Evolutionary conservation across 2,329 filamentous ascomycete species (phyloP).

Genomic region (Phaeosphaeria sp.): DNA sequence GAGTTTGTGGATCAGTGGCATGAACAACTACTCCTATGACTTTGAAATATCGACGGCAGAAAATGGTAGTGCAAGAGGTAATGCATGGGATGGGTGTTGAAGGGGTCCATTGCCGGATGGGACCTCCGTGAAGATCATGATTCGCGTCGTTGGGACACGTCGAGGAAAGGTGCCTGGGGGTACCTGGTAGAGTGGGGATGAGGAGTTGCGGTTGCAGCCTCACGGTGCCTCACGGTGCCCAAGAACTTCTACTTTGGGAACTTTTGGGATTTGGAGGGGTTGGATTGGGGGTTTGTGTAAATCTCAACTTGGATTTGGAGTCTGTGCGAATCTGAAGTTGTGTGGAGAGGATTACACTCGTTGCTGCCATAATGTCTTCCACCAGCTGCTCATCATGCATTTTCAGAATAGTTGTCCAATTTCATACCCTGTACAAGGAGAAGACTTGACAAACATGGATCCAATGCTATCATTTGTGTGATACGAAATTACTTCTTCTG

Average conservation of each 20-base stretch:
- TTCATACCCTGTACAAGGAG: too few relatives aligned
- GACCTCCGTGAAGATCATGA: not conserved
- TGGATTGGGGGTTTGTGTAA: too few relatives aligned
- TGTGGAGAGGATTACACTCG: too few relatives aligned
- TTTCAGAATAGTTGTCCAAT: too few relatives aligned
- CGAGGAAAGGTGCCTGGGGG: slow-evolving; percentile 9
- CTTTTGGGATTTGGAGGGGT: not conserved
- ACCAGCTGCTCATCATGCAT: too few relatives aligned
- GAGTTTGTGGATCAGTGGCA: not conserved
- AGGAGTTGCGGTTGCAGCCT: slow-evolving; percentile 23
- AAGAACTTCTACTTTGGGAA: not conserved
- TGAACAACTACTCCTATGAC: too few relatives aligned
- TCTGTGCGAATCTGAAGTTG: too few relatives aligned
- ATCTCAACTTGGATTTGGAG: too few relatives aligned
- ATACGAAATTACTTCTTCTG: not conserved
- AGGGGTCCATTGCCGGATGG: not conserved
- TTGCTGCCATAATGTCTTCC: too few relatives aligned
- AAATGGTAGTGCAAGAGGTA: too few relatives aligned
- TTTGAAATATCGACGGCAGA: not conserved
- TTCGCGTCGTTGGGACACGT: slow-evolving; percentile 13
- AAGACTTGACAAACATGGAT: too few relatives aligned
- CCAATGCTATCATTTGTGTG: too few relatives aligned
- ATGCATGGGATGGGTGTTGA: not conserved
- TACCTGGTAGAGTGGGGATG: slow-evolving; percentile 13
- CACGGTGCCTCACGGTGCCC: slow-evolving; percentile 27